Base-by-base conservation (phyloP, 805 yeast species). In the Ogataea zsoltii region DNA sequence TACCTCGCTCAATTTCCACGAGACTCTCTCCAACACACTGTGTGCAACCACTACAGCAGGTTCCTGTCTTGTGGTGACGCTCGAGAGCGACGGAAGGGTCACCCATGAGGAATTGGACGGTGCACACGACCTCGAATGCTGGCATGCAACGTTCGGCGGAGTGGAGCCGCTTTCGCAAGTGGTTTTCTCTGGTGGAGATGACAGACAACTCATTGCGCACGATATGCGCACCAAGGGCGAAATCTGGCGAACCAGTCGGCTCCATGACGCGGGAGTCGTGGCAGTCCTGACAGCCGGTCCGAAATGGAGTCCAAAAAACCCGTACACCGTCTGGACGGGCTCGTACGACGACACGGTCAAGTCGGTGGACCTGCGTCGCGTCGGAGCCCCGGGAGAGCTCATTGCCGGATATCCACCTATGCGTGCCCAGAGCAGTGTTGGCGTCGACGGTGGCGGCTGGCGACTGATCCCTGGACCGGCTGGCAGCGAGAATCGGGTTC, bases 391-490 rank as follows among this genome's bases (percentile, higher is more conserved):
- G 41, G 38, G 49, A 59, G 54, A 68, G 55, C 53, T 70, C 71
- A 56, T 61, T 62, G 68, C 63, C 18, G 83, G 85, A 1, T 57
- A 70, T n/a, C 67, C 76, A 1, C 92, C 92, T 0, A 36, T 45
- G 28, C 66, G 63, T 25, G 69, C 72, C 0, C 59, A 62, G 5
- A 63, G 70, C 12, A 68, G 69, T 34, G 63, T 70, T 23, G 76
- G 83, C 38, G 68, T 94, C 3, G 91, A 89, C 1, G 98, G 99
- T 5, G 99, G 99, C 1, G 98, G 92, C 2, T 92, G 99, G 99
- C 71, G 96, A 56, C 72, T 94, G 46, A 68, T 81, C 7, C 96
- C 96, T 2, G 50, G 54, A n/a, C 71, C 79, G 15, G 54, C 58
- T 3, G 54, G 59, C 12, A 71, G 70, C 28, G 30, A 21, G 25